Percentiles rank a stretch among this genome's conserved stretches.
These are phyloP conservation scores for Monosporascus sp. DNA, from an alignment of 2,329 filamentous ascomycete species.

Conservation along the genomic window DNA sequence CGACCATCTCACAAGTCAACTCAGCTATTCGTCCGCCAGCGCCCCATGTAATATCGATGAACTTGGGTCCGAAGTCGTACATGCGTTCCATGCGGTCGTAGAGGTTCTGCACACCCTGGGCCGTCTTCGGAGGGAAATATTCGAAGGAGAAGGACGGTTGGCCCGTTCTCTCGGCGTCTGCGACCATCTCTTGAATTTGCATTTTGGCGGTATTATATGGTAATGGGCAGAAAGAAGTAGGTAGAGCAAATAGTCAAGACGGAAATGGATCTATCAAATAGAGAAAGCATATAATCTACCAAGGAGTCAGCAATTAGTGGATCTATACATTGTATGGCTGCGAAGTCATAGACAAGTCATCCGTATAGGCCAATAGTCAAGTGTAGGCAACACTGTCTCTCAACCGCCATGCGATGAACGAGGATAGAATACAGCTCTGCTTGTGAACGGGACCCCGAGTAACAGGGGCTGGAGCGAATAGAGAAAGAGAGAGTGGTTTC, in stretches of 20 bases:
- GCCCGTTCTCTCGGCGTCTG: conserved; percentile 71
- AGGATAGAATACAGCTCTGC: background rate
- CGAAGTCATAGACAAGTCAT: too few species aligned
- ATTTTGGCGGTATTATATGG: conserved; percentile 49
- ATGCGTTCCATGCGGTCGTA: conserved; percentile 99
- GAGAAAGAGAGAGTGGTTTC: background rate
- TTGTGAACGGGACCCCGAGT: background rate
- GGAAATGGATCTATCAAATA: background rate
- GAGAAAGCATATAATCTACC: background rate
- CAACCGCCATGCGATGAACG: too few species aligned
- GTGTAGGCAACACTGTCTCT: too few species aligned
- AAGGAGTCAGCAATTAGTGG: background rate
- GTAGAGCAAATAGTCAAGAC: background rate
- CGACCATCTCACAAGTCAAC: conserved; percentile 95
- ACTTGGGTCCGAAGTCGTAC: conserved; percentile 88
- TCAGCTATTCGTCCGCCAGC: conserved; percentile 88
- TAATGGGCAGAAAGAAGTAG: background rate
- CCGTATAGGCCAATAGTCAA: too few species aligned
- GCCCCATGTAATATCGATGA: conserved; percentile 98
- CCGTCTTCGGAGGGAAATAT: conserved; percentile 98
- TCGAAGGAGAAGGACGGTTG: conserved; percentile 96
- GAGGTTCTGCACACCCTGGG: conserved; percentile 95
- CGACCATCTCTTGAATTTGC: conserved; percentile 93
- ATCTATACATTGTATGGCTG: background rate
- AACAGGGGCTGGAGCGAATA: background rate